Base-by-base conservation (phyloP, 192 early-diverging fungal species). In the Umbelopsis sp. region DNA sequence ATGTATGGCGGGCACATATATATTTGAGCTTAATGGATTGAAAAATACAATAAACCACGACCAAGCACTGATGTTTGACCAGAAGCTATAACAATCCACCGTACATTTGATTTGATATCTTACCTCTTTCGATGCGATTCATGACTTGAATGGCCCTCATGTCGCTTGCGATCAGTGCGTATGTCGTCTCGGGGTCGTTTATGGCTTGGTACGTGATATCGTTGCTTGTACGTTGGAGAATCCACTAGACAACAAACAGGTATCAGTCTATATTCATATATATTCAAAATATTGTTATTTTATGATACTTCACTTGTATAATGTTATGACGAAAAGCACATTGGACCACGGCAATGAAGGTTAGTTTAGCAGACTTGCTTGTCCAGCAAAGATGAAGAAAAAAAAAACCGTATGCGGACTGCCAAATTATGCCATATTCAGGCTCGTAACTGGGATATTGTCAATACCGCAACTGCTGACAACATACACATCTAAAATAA, bases 121-220 rank as follows among this genome's bases (percentile, higher is more conserved):
- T 61, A 61, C 55, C 55, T 61, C 5, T 61, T 61, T 61, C 55
- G 27, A 25, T 35, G 18, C 7, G 55, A 22, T n/a, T 61, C 55
- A 18, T 61, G 55, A 8, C 33, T 25, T 35, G 30, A 13, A 61
- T 35, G 55, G 25, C 25, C 55, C 16, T 61, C 30, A 16, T 25
- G 55, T 2, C 55, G 55, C 27, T 35, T 35, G 27, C 55, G 55
- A 61, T 61, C 55, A 27, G 55, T 61, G 55, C 55, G 55, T 30
- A 16, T 61, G 18, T 27, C 15, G 27, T 18, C 55, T 30, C 30
- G 55, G n/a, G 27, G 33, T 30, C 55, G 21, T 15, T 35, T 61
- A 30, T 18, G 16, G 55, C 13, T 49, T 49, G 48, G 33, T 35
- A 35, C 55, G 25, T 61, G 55, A n/a, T 61, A 35, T 61, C 55